These are phyloP conservation scores for Camellia japonica DNA, from an alignment of 148 eudicot species.

Conservation along the genomic window DNA sequence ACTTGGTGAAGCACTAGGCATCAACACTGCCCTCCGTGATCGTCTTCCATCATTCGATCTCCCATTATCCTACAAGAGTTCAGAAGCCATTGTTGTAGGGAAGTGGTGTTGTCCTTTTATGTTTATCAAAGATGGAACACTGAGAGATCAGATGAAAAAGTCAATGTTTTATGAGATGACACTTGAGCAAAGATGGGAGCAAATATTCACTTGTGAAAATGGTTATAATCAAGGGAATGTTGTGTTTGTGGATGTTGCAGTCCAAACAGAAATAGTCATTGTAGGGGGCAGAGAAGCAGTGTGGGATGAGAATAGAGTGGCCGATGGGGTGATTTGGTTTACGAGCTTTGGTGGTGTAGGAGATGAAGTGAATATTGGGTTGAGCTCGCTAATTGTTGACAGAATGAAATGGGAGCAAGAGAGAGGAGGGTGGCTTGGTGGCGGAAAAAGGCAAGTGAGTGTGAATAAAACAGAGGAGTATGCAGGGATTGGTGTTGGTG, in stretches of 20 bases:
- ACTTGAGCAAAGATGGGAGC: slow-evolving; percentile 76
- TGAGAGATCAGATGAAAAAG: slow-evolving; percentile 40
- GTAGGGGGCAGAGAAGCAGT: slow-evolving; percentile 36
- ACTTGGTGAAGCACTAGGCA: slow-evolving; percentile 55
- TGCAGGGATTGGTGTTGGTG: slow-evolving; percentile 24
- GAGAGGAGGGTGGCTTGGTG: slow-evolving; percentile 49
- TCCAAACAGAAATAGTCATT: slow-evolving; percentile 39
- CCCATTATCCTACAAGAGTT: slow-evolving; percentile 24
- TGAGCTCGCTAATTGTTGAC: slow-evolving; percentile 48
- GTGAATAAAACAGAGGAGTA: slow-evolving; percentile 41
- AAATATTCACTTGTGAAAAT: slow-evolving; percentile 38
- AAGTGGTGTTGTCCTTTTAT: slow-evolving; percentile 79
- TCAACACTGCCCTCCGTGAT: slow-evolving; percentile 47
- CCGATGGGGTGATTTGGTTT: slow-evolving; percentile 45
- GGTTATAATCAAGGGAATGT: slow-evolving; percentile 14
- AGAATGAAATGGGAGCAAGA: slow-evolving; percentile 79
- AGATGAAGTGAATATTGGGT: slow-evolving; percentile 33
- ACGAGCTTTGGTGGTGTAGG: slow-evolving; percentile 11
- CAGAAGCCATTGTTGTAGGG: slow-evolving; percentile 49
- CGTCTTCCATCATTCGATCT: slow-evolving; percentile 45
- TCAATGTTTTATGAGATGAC: slow-evolving; percentile 63
- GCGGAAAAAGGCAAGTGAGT: slow-evolving; percentile 31
- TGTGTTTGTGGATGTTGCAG: slow-evolving; percentile 37
- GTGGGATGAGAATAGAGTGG: slow-evolving; percentile 29
- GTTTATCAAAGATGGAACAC: slow-evolving; percentile 55